Percentiles rank a stretch among this genome's conserved stretches.
Conservation (phyloP, 257 asterid genomes). For the Solanum tarijense region DNA sequence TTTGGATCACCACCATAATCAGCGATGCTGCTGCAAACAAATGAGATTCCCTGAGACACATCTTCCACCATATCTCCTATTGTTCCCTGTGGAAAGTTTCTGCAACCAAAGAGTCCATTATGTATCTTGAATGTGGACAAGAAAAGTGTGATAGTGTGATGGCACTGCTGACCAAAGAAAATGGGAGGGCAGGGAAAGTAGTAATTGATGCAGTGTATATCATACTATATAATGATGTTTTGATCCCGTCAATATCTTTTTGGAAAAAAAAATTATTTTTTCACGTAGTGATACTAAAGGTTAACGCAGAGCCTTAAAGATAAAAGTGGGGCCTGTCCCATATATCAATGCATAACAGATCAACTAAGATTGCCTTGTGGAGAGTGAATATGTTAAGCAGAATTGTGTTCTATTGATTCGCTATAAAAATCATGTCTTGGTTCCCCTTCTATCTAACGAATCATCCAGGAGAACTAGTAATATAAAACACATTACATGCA, state of each 20-base stretch:
- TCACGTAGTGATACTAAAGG: background rate
- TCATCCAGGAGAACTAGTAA: background rate
- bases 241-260: background rate
- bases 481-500: background rate
- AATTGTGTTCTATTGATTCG: background rate
- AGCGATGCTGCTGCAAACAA: slow-evolving; percentile 46
- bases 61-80: slow-evolving; percentile 87
- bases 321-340: background rate
- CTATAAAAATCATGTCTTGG: background rate
- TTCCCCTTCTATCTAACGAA: background rate
- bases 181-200: background rate
- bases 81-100: slow-evolving; percentile 99
- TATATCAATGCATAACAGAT: background rate
- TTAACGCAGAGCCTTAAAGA: background rate
- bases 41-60: slow-evolving; percentile 73
- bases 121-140: background rate
- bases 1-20: slow-evolving; percentile 89
- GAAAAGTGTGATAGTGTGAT: background rate
- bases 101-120: slow-evolving; percentile 21
- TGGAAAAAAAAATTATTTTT: too few species aligned
- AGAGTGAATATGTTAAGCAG: background rate
- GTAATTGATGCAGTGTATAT: background rate
- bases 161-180: background rate
- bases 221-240: background rate
- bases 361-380: background rate